phyloP scores from a whole-genome alignment of 306 rosid genomes.

The Lupinus albus region DNA sequence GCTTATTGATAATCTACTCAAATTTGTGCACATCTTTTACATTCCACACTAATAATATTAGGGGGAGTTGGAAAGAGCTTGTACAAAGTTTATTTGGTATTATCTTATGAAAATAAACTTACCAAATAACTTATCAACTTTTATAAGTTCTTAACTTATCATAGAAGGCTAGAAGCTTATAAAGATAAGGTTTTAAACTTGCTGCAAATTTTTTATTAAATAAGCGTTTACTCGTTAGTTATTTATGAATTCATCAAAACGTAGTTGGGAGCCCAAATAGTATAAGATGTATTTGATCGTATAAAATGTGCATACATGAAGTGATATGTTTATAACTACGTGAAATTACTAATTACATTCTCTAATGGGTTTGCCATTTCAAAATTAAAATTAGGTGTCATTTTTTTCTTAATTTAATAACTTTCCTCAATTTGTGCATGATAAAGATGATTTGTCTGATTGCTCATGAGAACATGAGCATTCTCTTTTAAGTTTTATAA shows the following conservation, averaged over 20 bases:
- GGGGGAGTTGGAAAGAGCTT: neutral
- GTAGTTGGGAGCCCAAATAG: too few relatives aligned
- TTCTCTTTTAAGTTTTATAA: constrained; percentile 1
- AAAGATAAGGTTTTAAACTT: too few relatives aligned
- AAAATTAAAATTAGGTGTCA: constrained; percentile 36
- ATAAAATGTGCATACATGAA: neutral
- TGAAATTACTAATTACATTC: neutral
- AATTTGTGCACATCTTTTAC: too few relatives aligned
- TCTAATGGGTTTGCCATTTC: constrained; percentile 45
- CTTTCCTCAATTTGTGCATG: constrained; percentile 43
- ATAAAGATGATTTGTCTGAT: constrained; percentile 38
- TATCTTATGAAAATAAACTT: too few relatives aligned
- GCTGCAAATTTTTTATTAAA: too few relatives aligned
- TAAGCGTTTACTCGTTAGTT: too few relatives aligned
- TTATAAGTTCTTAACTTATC: too few relatives aligned
- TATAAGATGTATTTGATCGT: neutral
- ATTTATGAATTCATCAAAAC: too few relatives aligned
- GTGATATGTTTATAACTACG: neutral
- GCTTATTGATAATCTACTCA: neutral
- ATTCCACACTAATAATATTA: too few relatives aligned
- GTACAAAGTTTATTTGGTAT: too few relatives aligned
- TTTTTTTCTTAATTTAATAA: constrained; percentile 3
- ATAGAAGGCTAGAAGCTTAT: too few relatives aligned
- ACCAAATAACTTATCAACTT: too few relatives aligned
- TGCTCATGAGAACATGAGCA: constrained; percentile 37